Evolutionary conservation across 1,139 yeast species (phyloP).

Genomic region (Scheffersomyces cryptocercus): DNA sequence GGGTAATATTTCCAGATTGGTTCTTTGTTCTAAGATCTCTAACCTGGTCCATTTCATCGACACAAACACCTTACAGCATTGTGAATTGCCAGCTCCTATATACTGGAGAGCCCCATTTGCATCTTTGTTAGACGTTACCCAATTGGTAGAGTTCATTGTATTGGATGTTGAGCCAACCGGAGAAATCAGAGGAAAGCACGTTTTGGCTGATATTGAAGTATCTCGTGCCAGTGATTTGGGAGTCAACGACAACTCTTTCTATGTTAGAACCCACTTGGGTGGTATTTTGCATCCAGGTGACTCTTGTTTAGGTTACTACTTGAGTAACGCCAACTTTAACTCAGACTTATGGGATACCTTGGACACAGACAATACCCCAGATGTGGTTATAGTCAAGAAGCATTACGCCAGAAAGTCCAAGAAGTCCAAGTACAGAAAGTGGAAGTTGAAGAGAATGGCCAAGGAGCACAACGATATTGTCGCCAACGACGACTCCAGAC

Average conservation of each 20-base stretch:
- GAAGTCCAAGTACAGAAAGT: constrained; percentile 78
- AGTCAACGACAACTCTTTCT: constrained; percentile 74
- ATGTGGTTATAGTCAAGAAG: constrained; percentile 90
- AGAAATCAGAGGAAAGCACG: constrained; percentile 73
- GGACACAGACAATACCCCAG: constrained; percentile 69
- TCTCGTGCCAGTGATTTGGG: constrained; percentile 88
- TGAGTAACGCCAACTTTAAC: constrained; percentile 83
- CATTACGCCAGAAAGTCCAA: constrained; percentile 78
- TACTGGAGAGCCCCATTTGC: constrained; percentile 90
- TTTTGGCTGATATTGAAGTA: constrained; percentile 86
- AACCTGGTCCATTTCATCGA: constrained; percentile 85
- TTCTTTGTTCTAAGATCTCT: constrained; percentile 79
- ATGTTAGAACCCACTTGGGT: constrained; percentile 88
- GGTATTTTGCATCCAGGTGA: constrained; percentile 96
- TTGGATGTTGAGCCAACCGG: constrained; percentile 95
- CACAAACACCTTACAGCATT: constrained; percentile 75
- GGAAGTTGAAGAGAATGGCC: constrained; percentile 99
- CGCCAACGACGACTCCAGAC: constrained; percentile 74
- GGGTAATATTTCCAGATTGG: constrained; percentile 84
- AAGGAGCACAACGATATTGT: constrained; percentile 87
- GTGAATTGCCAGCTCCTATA: constrained; percentile 73
- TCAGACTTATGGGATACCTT: constrained; percentile 79
- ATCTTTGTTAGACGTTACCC: constrained; percentile 73
- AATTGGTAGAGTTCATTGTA: constrained; percentile 84
- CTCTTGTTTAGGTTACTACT: constrained; percentile 85